These are phyloP conservation scores for Ophiosphaerella narmari DNA, from an alignment of 2,329 filamentous ascomycete genomes.

Conservation along the genomic window DNA sequence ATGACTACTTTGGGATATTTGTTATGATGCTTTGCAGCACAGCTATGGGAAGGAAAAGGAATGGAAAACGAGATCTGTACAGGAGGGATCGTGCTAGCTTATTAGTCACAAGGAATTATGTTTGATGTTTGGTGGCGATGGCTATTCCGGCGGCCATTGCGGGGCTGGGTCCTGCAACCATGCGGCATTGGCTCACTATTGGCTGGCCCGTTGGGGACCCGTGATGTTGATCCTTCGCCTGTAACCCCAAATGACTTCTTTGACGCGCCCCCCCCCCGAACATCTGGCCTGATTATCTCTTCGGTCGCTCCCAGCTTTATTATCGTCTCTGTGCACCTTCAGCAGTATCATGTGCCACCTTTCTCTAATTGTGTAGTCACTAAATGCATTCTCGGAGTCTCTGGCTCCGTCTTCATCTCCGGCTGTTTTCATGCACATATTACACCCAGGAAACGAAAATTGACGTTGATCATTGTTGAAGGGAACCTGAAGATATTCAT, in stretches of 20 bases:
- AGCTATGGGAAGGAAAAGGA: background rate
- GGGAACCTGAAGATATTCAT: no score
- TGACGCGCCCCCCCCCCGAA: background rate
- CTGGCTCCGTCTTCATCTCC: no score
- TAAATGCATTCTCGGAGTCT: no score
- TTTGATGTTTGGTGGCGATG: slow-evolving; percentile 13
- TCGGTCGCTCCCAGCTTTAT: no score
- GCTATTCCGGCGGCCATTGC: slow-evolving; percentile 6
- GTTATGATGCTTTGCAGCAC: background rate
- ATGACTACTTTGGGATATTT: slow-evolving; percentile 5
- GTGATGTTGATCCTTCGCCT: background rate
- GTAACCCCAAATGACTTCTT: background rate
- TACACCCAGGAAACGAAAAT: no score
- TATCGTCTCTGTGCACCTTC: no score
- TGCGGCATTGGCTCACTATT: slow-evolving; percentile 4
- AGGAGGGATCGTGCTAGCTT: slow-evolving; percentile 5
- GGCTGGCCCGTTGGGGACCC: slow-evolving; percentile 1
- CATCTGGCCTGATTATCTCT: no score
- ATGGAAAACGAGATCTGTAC: background rate
- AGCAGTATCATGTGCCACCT: no score
- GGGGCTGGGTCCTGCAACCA: slow-evolving; percentile 9
- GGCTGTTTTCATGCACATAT: no score
- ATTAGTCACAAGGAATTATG: slow-evolving; percentile 4
- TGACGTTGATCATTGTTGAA: no score
- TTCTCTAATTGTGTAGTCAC: no score